Percentiles rank a stretch among this genome's conserved stretches.
These are phyloP conservation scores for Nicotiana tomentosiformis DNA, from an alignment of 257 asterid genomes.

Conservation along the genomic window DNA sequence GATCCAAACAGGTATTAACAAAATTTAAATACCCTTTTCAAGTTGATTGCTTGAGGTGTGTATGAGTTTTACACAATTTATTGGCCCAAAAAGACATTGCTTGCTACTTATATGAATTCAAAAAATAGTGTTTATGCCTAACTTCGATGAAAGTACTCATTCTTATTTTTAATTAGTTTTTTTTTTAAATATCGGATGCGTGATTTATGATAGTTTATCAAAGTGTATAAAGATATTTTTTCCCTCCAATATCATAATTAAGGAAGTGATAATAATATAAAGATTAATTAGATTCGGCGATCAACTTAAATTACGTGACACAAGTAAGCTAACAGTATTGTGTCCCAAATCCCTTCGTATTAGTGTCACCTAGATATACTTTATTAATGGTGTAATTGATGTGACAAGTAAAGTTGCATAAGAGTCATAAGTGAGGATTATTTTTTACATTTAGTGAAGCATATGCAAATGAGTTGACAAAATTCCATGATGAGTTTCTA, in stretches of 20 bases:
- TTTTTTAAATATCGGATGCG: background rate
- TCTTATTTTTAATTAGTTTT: background rate
- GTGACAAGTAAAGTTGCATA: background rate
- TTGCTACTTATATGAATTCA: background rate
- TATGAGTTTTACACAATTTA: background rate
- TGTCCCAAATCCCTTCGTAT: background rate
- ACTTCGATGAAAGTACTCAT: background rate
- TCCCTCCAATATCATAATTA: background rate
- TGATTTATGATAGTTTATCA: no score
- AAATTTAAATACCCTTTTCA: background rate
- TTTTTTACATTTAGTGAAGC: slow-evolving; percentile 27
- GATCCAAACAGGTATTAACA: slow-evolving; percentile 35
- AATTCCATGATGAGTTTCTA: slow-evolving; percentile 60
- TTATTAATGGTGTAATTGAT: no score
- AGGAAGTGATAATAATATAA: background rate
- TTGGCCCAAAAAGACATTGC: background rate
- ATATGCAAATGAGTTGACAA: slow-evolving; percentile 49
- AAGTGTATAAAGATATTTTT: no score
- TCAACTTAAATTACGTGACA: background rate
- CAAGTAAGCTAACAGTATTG: background rate
- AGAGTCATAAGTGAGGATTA: no score
- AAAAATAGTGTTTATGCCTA: background rate
- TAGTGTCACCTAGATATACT: background rate
- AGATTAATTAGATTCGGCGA: background rate
- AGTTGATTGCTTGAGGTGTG: background rate